These are phyloP conservation scores for Epichloe baconii DNA, from an alignment of 2,329 filamentous ascomycete species.

Conservation along the genomic window DNA sequence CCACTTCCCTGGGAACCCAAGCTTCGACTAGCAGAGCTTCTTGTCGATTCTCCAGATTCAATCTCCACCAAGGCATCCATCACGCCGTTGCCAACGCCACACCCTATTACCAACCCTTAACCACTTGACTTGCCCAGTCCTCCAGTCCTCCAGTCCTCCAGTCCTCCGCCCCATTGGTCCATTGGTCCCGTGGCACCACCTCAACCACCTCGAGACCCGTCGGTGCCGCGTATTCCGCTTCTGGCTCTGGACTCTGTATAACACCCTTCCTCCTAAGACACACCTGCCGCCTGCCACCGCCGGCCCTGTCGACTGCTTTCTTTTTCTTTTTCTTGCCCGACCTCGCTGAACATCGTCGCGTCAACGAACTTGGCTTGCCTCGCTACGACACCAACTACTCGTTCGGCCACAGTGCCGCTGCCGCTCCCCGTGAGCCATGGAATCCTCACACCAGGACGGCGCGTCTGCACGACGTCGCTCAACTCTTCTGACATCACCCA, in stretches of 20 bases:
- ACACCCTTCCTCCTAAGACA: too few species aligned
- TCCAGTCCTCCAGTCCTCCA: neutral
- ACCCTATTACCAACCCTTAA: neutral
- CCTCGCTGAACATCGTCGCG: too few species aligned
- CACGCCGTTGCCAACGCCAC: neutral
- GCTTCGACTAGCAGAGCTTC: neutral
- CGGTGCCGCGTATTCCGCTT: conserved; percentile 1
- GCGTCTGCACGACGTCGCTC: conserved; percentile 24
- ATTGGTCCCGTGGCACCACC: conserved; percentile 1
- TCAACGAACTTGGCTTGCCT: neutral
- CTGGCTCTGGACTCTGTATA: neutral
- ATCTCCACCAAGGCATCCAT: too few species aligned
- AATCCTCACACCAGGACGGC: conserved; percentile 23
- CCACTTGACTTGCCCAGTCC: neutral
- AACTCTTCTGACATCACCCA: conserved; percentile 31
- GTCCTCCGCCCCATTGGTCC: neutral
- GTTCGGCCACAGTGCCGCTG: conserved; percentile 5
- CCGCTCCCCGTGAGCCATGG: conserved; percentile 25
- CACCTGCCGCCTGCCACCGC: too few species aligned
- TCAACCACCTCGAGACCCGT: neutral
- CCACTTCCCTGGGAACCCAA: too few species aligned
- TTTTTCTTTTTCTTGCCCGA: neutral
- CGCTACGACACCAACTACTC: conserved; percentile 2
- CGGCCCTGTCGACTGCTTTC: too few species aligned
- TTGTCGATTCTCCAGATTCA: too few species aligned